Evolutionary conservation across 176 grass and related monocot genomes (phyloP).

Genomic region (Cenchrus americanus): DNA sequence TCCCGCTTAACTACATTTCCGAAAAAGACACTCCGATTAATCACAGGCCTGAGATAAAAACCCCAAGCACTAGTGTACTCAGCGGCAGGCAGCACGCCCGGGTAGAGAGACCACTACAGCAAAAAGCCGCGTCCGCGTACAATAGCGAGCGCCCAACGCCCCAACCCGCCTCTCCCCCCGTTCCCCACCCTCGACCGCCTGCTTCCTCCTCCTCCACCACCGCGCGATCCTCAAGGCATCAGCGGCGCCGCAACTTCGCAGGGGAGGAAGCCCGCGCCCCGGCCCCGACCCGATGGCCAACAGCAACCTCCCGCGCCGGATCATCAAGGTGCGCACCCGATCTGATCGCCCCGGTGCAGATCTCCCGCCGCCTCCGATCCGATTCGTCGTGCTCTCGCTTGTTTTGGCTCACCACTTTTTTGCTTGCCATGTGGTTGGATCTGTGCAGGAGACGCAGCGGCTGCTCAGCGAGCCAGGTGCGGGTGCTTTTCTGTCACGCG

Average conservation of each 20-base stretch:
- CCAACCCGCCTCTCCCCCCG: neutral
- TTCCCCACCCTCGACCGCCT: constrained; percentile 36
- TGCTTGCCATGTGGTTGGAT: constrained; percentile 33
- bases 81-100: neutral
- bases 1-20: neutral
- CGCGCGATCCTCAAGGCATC: constrained; percentile 34
- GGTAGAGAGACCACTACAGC: neutral
- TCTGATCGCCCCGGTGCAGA: constrained; percentile 37
- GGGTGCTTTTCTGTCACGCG: neutral
- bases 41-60: constrained; percentile 14
- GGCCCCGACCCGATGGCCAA: constrained; percentile 77
- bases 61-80: neutral
- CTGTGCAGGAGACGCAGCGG: constrained; percentile 89
- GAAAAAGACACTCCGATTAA: neutral
- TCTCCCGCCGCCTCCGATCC: constrained; percentile 29
- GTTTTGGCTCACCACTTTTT: constrained; percentile 13
- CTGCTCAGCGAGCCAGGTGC: constrained; percentile 96
- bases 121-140: constrained; percentile 33
- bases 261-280: constrained; percentile 43
- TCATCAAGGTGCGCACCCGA: constrained; percentile 79
- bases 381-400: neutral
- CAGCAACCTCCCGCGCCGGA: constrained; percentile 92
- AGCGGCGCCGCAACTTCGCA: constrained; percentile 20
- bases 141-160: constrained; percentile 25
- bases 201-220: constrained; percentile 1